Base-by-base conservation (phyloP, 2,329 filamentous ascomycete species). In the Botrytis paeoniae region DNA sequence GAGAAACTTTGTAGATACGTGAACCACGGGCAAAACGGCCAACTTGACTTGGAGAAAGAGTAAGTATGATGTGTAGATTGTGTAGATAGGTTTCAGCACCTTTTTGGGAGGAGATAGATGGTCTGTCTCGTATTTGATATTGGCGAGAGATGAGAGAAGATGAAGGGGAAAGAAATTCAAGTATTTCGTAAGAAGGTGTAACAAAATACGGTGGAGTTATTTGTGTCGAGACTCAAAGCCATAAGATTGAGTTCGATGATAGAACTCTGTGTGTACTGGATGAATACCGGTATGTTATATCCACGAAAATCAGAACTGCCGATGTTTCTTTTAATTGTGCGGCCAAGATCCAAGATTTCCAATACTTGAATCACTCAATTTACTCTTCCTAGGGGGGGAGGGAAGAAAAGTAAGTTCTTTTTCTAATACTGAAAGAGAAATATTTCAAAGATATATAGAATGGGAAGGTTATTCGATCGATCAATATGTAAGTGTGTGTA, bases 21-120 rank as follows among this genome's bases (percentile, higher is more conserved):
- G 39, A 45, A 64, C 39, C 61, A 64, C 39, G 61, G 39, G 39
- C 39, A 43, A 22, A 64, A 64, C 39, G 61, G 61, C 61, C 61
- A 63, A 39, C 35, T 62, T 54, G 48, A 54, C 25, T n/a, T n/a
- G 37, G 41, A 63, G 18, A 25, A 45, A n/a, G 18, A 43, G 32
- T 63, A n/a, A 29, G 20, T 32, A 43, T 29, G 20, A 32, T 32
- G 22, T 41, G 37, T 12, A 18, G 22, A 64, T 6, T 54, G 25
- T 54, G 48, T n/a, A 54, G 29, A 32, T 35, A 65, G 29, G 43
- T 45, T 22, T n/a, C 63, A 43, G 37, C 61, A 63, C 37, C 37
- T 63, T n/a, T 63, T 18, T 3, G 60, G n/a, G 61, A 25, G 39
- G 57, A 18, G 51, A 32, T 18, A 1, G n/a, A 29, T 32, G 51